Conservation (phyloP, 2,329 filamentous ascomycete genomes). For the Aspergillus texensis region DNA sequence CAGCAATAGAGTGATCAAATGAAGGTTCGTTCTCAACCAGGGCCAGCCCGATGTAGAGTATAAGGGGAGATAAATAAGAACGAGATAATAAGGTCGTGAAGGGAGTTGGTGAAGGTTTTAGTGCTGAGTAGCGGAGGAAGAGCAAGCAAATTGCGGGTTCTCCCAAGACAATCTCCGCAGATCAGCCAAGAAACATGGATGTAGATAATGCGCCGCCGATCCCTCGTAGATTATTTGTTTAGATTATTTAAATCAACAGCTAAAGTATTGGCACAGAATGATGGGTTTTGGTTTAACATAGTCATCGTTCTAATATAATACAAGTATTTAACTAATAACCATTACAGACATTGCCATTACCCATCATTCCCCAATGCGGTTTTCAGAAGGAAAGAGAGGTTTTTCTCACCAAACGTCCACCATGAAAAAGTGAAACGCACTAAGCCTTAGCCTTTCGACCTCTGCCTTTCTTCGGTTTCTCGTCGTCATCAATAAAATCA, state of each 20-base stretch:
- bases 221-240: background rate
- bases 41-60: constrained; percentile 35
- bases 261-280: background rate
- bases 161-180: constrained; percentile 11
- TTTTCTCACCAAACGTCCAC: background rate
- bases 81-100: constrained; percentile 1
- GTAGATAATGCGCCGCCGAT: constrained; percentile 2
- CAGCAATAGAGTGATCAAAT: constrained; percentile 12
- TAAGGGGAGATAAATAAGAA: constrained; percentile 3
- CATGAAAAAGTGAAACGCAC: background rate
- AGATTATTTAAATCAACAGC: background rate
- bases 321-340: background rate
- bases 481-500: constrained; percentile 37
- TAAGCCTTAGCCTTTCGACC: constrained; percentile 35
- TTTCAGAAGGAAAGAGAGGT: background rate
- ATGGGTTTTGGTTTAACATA: background rate
- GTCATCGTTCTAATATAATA: background rate
- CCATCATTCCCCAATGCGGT: background rate
- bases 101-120: constrained; percentile 1
- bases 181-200: constrained; percentile 19
- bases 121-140: constrained; percentile 7
- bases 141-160: constrained; percentile 10
- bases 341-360: background rate
- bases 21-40: constrained; percentile 26
- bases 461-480: constrained; percentile 57